Base-by-base conservation (phyloP, 2,329 filamentous ascomycete genomes). In the Botrytis hyacinthi region DNA sequence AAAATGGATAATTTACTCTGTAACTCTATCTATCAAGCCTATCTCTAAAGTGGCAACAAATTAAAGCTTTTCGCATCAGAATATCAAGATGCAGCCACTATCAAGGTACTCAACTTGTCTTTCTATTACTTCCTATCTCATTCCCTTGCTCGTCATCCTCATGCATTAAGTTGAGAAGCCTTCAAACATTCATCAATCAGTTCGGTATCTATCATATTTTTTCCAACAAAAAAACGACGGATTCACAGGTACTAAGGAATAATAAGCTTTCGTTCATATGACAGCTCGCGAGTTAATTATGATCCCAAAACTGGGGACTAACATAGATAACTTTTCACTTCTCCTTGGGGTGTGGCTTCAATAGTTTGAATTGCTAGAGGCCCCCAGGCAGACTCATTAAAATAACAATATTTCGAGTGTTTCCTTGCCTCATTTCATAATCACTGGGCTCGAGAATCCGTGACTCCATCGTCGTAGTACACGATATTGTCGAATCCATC, bases 331-430 rank as follows among this genome's bases (percentile, higher is more conserved):
- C 32, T 29, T 51, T 40, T 40, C 37, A 9, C 26, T 37, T 32
- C 14, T 37, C 44, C 22, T 35, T 48, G 22, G 6, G 26, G n/a
- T 16, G 61, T 68, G 70, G 70, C 61, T 72, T 72, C 70, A 68
- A 72, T 68, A 72, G 62, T 72, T 68, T 67, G 61, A 67, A 68
- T 22, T 14, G 48, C 37, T 35, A 35, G 26, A 70, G 44, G 29
- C 4, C 4, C 14, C 20, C 9, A 59, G 22, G 54, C 51, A 37
- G 12, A 48, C 18, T 16, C 42, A 54, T 42, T 32, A n/a, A 40
- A 26, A 40, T 46, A 63, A 37, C 42, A 63, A 46, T 62, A 37
- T 51, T 46, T 32, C 18, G 29, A n/a, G 32, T 22, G 16, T 71
- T 48, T 40, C 69, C 69, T 71, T 71, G 22, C 69, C 14, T 71